Conservation (phyloP, 1,139 yeast species). For the Yarrowia galli region DNA sequence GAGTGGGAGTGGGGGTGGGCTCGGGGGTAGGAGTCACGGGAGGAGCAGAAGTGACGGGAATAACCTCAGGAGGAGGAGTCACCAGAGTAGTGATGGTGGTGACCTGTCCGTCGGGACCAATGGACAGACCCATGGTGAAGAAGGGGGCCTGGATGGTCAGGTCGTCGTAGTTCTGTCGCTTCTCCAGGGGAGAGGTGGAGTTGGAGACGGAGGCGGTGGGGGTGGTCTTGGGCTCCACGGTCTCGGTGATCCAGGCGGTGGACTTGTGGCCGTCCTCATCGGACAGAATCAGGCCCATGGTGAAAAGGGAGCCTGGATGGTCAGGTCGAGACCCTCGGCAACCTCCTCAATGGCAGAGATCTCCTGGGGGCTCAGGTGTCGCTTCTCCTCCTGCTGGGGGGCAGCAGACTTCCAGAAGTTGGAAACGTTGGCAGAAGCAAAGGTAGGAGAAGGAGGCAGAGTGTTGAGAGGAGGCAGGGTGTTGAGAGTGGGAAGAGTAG, state of each 20-base stretch:
- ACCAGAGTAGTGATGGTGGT: slow-evolving; percentile 19
- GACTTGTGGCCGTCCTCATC: slow-evolving; percentile 10
- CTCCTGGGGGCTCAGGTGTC: neutral
- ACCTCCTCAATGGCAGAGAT: slow-evolving; percentile 6
- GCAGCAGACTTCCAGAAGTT: slow-evolving; percentile 12
- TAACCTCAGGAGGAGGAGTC: slow-evolving; percentile 9
- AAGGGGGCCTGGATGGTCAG: slow-evolving; percentile 13
- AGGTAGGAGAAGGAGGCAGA: neutral
- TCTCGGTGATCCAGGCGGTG: slow-evolving; percentile 21
- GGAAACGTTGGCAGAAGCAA: slow-evolving; percentile 2
- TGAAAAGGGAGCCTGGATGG: slow-evolving; percentile 32
- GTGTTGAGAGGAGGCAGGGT: too few species aligned
- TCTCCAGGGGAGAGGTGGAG: slow-evolving; percentile 12
- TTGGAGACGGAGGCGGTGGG: neutral
- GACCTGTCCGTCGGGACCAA: slow-evolving; percentile 24
- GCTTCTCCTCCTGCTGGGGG: slow-evolving; percentile 11
- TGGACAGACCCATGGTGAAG: slow-evolving; percentile 32
- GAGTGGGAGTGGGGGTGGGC: neutral
- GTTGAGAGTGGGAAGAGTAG: too few species aligned
- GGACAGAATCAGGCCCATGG: slow-evolving; percentile 16
- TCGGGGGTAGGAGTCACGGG: slow-evolving; percentile 7
- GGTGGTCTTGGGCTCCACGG: slow-evolving; percentile 12
- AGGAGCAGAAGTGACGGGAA: neutral
- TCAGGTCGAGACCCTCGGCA: slow-evolving; percentile 14
- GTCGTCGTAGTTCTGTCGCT: slow-evolving; percentile 14